phyloP scores from a whole-genome alignment of 768 basidiomycete species.

The Amanita jacksonii region DNA sequence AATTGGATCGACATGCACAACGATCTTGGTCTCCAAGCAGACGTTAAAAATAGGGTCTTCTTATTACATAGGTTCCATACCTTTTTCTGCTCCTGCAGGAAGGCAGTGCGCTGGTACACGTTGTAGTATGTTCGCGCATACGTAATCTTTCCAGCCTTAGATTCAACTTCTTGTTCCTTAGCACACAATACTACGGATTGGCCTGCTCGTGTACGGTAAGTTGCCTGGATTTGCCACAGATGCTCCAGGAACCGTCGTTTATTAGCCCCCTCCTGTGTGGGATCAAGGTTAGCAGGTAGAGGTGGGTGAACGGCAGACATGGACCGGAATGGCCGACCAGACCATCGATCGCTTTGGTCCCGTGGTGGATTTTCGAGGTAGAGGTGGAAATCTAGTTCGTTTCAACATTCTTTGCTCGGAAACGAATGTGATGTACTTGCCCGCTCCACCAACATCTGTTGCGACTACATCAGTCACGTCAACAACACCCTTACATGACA shows the following conservation, averaged over 20 bases:
- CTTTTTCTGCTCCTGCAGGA: conserved; percentile 72
- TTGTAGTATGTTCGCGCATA: conserved; percentile 82
- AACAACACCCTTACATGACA: conserved; percentile 78
- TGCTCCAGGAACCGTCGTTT: conserved; percentile 84
- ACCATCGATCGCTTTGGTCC: conserved; percentile 83
- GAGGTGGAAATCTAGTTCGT: conserved; percentile 85
- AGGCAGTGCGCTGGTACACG: conserved; percentile 75
- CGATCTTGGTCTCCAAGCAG: conserved; percentile 66
- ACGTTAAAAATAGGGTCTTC: conserved; percentile 5
- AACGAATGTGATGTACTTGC: conserved; percentile 31
- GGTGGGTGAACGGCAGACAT: conserved; percentile 74
- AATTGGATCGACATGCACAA: conserved; percentile 74
- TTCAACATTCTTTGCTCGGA: no score
- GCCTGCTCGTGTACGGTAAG: conserved; percentile 60
- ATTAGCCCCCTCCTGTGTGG: conserved; percentile 49
- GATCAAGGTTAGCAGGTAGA: conserved; percentile 54
- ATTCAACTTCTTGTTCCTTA: conserved; percentile 71
- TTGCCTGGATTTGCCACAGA: conserved; percentile 83
- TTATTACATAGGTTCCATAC: conserved; percentile 28
- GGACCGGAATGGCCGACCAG: conserved; percentile 75
- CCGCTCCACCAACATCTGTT: conserved; percentile 78
- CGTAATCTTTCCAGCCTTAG: conserved; percentile 47
- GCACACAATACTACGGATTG: conserved; percentile 66
- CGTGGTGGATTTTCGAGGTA: conserved; percentile 77
- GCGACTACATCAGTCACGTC: conserved; percentile 79